Evolutionary conservation across 78 protist species (phyloP).

Genomic region (Dictyostelium intermedium): DNA sequence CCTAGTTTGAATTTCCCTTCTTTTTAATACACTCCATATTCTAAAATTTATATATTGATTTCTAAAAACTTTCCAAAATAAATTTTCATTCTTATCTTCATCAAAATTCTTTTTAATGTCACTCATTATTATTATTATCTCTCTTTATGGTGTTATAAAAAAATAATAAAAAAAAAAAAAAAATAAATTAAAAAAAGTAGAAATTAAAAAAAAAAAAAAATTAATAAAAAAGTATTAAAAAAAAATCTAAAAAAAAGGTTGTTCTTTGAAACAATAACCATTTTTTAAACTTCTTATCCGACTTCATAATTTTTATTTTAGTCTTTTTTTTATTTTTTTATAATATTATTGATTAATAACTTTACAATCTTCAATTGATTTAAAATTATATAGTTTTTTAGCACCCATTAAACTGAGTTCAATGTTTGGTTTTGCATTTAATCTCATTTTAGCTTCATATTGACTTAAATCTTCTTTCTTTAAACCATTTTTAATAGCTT

Average conservation of each 20-base stretch:
- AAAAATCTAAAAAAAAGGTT: background rate
- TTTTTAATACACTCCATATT: background rate
- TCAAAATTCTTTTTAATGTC: background rate
- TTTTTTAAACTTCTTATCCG: no score
- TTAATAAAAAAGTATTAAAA: no score
- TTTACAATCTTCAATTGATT: conserved; percentile 6
- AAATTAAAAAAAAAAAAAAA: background rate
- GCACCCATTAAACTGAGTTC: background rate
- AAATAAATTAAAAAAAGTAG: background rate
- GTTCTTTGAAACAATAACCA: background rate
- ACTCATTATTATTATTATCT: background rate
- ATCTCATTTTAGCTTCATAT: conserved; percentile 23
- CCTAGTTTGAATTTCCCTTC: background rate
- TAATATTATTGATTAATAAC: background rate
- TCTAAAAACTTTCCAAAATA: conserved; percentile 1
- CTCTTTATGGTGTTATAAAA: background rate
- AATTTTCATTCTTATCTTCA: background rate
- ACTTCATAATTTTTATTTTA: background rate
- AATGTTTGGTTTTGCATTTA: background rate
- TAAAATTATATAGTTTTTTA: background rate
- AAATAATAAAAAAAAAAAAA: background rate
- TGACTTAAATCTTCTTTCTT: background rate
- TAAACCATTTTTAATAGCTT: conserved; percentile 10
- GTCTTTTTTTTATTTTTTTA: background rate
- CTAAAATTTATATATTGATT: background rate